These are phyloP conservation scores for Lichtheimia corymbifera DNA, from an alignment of 371 early-diverging fungal species.

Conservation along the genomic window DNA sequence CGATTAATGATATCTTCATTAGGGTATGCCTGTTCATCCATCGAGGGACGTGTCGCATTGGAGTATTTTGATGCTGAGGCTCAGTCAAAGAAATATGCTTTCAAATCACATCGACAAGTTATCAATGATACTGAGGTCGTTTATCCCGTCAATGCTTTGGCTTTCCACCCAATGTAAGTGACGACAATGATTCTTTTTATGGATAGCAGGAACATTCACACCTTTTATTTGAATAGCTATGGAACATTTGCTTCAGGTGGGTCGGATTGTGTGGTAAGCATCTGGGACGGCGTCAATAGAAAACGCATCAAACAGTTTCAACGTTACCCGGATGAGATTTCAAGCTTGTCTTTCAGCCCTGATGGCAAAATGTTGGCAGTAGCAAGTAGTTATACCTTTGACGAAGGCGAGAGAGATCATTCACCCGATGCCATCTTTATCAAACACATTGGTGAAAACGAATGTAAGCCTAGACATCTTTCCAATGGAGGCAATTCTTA, in stretches of 20 bases:
- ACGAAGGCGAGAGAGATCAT: slow-evolving; percentile 92
- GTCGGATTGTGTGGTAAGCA: slow-evolving; percentile 86
- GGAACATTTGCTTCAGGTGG: slow-evolving; percentile 97
- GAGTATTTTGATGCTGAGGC: slow-evolving; percentile 83
- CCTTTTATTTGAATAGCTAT: slow-evolving; percentile 39
- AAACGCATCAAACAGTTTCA: slow-evolving; percentile 84
- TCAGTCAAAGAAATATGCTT: slow-evolving; percentile 85
- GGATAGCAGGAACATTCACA: too few species aligned
- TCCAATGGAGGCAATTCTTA: slow-evolving; percentile 8
- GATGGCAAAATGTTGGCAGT: slow-evolving; percentile 84
- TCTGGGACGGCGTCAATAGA: slow-evolving; percentile 92
- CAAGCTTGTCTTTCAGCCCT: slow-evolving; percentile 79
- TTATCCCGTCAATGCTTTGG: slow-evolving; percentile 93
- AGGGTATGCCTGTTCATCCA: slow-evolving; percentile 85
- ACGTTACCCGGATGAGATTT: slow-evolving; percentile 81
- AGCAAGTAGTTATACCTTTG: slow-evolving; percentile 91
- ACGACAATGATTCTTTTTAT: not conserved
- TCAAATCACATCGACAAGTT: slow-evolving; percentile 91
- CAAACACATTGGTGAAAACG: slow-evolving; percentile 67
- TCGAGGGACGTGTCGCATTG: slow-evolving; percentile 94
- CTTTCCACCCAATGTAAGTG: slow-evolving; percentile 87
- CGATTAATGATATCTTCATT: not conserved
- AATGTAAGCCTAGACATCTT: slow-evolving; percentile 56
- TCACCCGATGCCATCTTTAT: slow-evolving; percentile 82
- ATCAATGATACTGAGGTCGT: slow-evolving; percentile 81